Conservation (phyloP, 345 rosid species). For the Populus pruinosa region DNA sequence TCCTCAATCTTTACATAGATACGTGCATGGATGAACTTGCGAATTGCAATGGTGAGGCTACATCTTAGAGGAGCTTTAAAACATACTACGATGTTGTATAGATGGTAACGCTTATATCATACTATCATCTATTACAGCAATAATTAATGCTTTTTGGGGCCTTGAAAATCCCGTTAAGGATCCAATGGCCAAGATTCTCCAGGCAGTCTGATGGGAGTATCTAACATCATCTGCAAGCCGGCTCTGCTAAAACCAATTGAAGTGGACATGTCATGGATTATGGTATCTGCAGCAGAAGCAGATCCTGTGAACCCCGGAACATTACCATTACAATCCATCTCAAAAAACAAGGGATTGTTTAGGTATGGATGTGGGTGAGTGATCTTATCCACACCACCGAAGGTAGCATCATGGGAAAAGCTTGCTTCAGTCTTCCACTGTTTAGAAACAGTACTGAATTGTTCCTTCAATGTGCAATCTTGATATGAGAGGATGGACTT, state of each 20-base stretch:
- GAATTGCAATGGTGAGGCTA: neutral
- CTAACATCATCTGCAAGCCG: slow-evolving; percentile 45
- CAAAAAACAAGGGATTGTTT: slow-evolving; percentile 45
- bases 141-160: neutral
- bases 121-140: neutral
- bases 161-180: slow-evolving; percentile 16
- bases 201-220: slow-evolving; percentile 40
- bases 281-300: slow-evolving; percentile 14
- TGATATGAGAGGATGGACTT: slow-evolving; percentile 49
- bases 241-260: slow-evolving; percentile 39
- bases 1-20: neutral
- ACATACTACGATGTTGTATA: too few species aligned
- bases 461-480: slow-evolving; percentile 38
- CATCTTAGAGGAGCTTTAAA: neutral
- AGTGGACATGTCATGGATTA: slow-evolving; percentile 35
- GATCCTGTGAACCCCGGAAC: slow-evolving; percentile 36
- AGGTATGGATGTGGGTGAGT: slow-evolving; percentile 28
- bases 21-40: neutral
- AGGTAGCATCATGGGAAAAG: slow-evolving; percentile 39
- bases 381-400: slow-evolving; percentile 38
- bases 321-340: slow-evolving; percentile 31
- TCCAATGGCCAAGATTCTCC: slow-evolving; percentile 51
- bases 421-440: slow-evolving; percentile 59
- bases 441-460: slow-evolving; percentile 28
- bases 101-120: neutral